phyloP scores from a whole-genome alignment of 2,329 filamentous ascomycete genomes.

The Aspergillus novofumigatus region DNA sequence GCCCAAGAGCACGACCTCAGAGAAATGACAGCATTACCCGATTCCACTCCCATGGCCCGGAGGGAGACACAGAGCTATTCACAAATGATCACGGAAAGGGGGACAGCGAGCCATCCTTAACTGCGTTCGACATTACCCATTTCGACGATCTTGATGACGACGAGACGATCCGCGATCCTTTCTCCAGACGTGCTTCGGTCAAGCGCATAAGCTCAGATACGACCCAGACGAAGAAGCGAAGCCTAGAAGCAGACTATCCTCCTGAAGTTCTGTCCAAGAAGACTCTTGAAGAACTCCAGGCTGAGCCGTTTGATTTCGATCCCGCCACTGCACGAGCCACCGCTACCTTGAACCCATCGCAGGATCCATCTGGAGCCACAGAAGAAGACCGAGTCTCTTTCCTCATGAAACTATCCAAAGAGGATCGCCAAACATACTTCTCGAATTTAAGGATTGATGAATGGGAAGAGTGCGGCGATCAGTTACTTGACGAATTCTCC shows the following conservation, averaged over 20 bases:
- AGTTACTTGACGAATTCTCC: conserved; percentile 55
- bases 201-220: conserved; percentile 24
- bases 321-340: conserved; percentile 23
- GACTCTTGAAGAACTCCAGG: conserved; percentile 46
- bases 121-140: conserved; percentile 30
- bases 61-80: conserved; percentile 22
- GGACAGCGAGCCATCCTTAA: conserved; percentile 24
- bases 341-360: conserved; percentile 13
- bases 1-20: conserved; percentile 24
- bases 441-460: conserved; percentile 49
- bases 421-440: conserved; percentile 49
- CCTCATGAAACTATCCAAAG: conserved; percentile 31
- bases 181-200: conserved; percentile 25
- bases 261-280: conserved; percentile 42
- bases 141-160: conserved; percentile 30
- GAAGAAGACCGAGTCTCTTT: conserved; percentile 34
- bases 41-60: conserved; percentile 14
- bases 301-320: conserved; percentile 47
- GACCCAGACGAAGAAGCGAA: conserved; percentile 25
- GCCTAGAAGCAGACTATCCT: conserved; percentile 47
- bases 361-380: conserved; percentile 18
- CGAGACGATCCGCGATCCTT: conserved; percentile 29
- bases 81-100: conserved; percentile 18
- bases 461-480: conserved; percentile 61
- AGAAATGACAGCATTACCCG: conserved; percentile 17